Evolutionary conservation across 768 basidiomycete species (phyloP), one percentile per base, ranked within the genome.

Genomic region (Russula sp.): DNA sequence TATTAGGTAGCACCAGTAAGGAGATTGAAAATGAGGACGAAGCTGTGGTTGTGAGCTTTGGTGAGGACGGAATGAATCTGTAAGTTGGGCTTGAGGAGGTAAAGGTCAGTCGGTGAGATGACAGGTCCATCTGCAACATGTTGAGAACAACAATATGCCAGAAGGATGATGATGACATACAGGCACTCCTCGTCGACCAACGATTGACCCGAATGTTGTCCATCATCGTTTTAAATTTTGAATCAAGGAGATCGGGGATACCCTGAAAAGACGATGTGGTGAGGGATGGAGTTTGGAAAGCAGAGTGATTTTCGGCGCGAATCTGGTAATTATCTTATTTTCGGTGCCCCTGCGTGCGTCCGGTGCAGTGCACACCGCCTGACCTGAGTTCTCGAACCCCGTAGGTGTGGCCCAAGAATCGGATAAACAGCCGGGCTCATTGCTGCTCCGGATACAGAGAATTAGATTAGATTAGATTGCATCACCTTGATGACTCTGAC

Each of bases 101-200:
- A 93, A 13, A 93, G 78, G 69, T 93, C 90, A 0, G 88, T 90
- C 69, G 87, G 87, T 3, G 82, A 81, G 14, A 93, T 78, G 7
- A 92, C 82, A 5, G 90, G 90, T 0, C 88, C 90, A 72, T 92
- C 88, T 91, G 52, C 20, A 25, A 3, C 20, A 43, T 6, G n/a
- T 41, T 53, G 50, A 50, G 50, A 53, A 38, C 2, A 35, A 25
- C 14, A 29, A 32, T 45, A 13, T 11, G 18, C 7, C 20, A 16
- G n/a, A 46, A 36, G 14, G 13, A n/a, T n/a, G n/a, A 8, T 39
- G n/a, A 32, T 22, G 10, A 51, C 66, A 10, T 29, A 67, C 66
- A 67, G 53, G 65, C 11, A 11, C 6, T n/a, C 10, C 66, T 65
- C 25, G 60, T 57, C 5, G 64, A 49, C 64, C 64, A 65, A 34